These are phyloP conservation scores for Xylaria flabelliformis DNA, from an alignment of 495 filamentous ascomycete species.

Conservation along the genomic window DNA sequence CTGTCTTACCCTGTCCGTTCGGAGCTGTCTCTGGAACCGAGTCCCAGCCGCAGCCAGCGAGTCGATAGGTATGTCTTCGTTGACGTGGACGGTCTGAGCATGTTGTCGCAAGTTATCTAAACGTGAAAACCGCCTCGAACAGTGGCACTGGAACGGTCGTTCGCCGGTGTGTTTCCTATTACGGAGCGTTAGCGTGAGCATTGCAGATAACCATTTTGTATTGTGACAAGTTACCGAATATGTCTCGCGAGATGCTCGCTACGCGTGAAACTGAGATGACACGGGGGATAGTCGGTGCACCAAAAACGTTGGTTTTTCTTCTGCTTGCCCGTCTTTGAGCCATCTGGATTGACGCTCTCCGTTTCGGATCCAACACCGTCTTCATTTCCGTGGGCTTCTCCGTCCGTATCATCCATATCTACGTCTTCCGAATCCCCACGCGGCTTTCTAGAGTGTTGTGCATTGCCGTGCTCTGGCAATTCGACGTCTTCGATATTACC, in stretches of 20 bases:
- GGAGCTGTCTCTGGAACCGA: constrained; percentile 90
- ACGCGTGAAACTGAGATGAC: constrained; percentile 91
- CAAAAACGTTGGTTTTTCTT: constrained; percentile 98
- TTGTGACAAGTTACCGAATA: constrained; percentile 67
- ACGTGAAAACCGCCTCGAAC: constrained; percentile 91
- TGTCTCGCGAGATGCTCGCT: constrained; percentile 96
- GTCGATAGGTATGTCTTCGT: constrained; percentile 93
- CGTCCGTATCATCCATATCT: constrained; percentile 78
- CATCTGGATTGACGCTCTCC: constrained; percentile 72
- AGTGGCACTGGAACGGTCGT: constrained; percentile 97
- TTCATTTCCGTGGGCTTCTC: constrained; percentile 47
- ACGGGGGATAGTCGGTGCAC: constrained; percentile 96
- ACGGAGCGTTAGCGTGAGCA: constrained; percentile 37
- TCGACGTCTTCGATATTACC: constrained; percentile 48
- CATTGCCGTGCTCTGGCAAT: constrained; percentile 59
- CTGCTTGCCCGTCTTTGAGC: constrained; percentile 76
- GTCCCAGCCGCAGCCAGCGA: constrained; percentile 94
- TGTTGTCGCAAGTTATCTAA: constrained; percentile 96
- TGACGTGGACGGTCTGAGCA: constrained; percentile 96
- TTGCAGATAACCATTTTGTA: background rate
- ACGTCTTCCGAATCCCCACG: constrained; percentile 72
- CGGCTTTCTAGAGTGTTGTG: constrained; percentile 67
- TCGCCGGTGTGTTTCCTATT: constrained; percentile 95
- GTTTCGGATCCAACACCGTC: constrained; percentile 78
- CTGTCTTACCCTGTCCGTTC: constrained; percentile 76